Conservation (phyloP, 495 filamentous ascomycete species). For the Penicillium ucsense region DNA sequence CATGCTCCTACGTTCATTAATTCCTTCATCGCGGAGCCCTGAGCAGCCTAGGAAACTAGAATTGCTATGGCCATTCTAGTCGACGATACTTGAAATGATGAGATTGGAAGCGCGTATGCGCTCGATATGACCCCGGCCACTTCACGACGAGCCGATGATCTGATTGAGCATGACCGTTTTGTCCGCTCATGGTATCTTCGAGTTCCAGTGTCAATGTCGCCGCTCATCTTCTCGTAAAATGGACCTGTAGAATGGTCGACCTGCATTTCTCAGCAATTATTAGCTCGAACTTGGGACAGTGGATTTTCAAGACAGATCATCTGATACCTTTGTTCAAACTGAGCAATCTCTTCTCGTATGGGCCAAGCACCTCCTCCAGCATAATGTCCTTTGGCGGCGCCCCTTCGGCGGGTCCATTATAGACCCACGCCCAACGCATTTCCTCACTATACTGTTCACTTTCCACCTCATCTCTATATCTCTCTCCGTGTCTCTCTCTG, state of each 20-base stretch:
- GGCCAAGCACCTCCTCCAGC: conserved; percentile 41
- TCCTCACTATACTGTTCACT: conserved; percentile 18
- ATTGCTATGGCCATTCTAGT: background rate
- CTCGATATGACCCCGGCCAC: no score
- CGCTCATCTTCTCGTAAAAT: background rate
- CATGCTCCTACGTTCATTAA: background rate
- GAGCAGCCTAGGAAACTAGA: background rate
- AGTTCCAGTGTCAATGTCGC: background rate
- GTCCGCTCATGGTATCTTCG: no score
- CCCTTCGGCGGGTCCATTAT: conserved; percentile 27
- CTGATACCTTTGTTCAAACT: conserved; percentile 28
- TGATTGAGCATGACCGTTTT: no score
- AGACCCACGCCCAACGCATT: conserved; percentile 43
- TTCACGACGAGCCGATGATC: no score
- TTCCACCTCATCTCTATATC: conserved; percentile 2
- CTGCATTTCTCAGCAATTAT: background rate
- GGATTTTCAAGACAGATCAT: background rate
- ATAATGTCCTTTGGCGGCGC: conserved; percentile 26
- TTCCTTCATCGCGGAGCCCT: background rate
- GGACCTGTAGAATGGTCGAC: conserved; percentile 1
- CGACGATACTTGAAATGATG: no score
- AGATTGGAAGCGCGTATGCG: no score
- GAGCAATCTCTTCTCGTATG: conserved; percentile 39
- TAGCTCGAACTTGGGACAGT: background rate
- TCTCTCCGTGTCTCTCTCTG: conserved; percentile 1